A percentile compares a stretch with the other conserved stretches of the same genome.
Conservation (phyloP, 2,329 filamentous ascomycete genomes). For the Nannizziopsis barbatae region DNA sequence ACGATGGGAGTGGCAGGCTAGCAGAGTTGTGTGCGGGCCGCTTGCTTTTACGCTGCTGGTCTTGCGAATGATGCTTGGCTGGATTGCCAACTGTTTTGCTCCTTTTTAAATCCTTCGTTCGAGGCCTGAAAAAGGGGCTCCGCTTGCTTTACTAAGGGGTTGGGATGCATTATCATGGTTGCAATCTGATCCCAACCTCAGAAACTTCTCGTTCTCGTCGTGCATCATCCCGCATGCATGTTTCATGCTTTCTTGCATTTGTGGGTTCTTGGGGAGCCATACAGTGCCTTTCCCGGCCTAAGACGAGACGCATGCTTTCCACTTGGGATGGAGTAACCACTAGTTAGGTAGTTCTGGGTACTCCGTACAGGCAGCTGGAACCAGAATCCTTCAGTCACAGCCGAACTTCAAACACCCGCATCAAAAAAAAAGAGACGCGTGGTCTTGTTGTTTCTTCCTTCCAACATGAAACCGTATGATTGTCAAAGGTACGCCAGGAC, state of each 20-base stretch:
- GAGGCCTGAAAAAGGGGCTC: no score
- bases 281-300: no score
- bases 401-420: not conserved
- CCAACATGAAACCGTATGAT: conserved; percentile 6
- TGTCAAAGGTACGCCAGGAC: not conserved
- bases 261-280: no score
- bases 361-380: no score
- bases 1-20: not conserved
- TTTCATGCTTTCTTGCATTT: not conserved
- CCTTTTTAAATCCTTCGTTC: not conserved
- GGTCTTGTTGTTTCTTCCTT: not conserved
- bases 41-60: not conserved
- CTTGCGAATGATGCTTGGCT: not conserved
- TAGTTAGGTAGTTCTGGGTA: no score
- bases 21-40: not conserved
- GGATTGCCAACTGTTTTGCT: not conserved
- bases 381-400: no score
- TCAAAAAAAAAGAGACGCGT: not conserved
- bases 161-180: no score
- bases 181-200: no score
- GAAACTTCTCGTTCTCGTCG: not conserved
- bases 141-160: no score
- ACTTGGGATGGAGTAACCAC: no score
- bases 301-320: no score
- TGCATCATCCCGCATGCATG: not conserved